Evolutionary conservation across 2,329 filamentous ascomycete genomes (phyloP), one percentile per base, ranked within the genome.

Genomic region (Pyricularia grisea): DNA sequence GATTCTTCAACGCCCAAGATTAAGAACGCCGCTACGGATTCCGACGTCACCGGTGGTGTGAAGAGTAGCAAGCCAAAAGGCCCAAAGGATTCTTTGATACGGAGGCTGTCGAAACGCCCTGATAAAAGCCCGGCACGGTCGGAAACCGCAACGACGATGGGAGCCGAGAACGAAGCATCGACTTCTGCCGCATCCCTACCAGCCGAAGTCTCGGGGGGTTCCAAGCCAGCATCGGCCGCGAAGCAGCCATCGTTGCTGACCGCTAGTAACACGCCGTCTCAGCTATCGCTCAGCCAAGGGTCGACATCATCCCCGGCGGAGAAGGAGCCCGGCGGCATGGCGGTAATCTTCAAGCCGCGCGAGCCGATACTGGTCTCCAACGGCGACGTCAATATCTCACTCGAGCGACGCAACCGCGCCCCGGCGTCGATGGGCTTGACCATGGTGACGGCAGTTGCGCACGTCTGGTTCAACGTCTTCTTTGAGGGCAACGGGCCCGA

Each of bases 401-500:
- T 97, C 28, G 94, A 98, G 79, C 87, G 93, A 9, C 88, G 94
- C 50, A 97, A 93, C 79, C 91, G 90, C 74, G 88, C 91, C 1
- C 86, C 87, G 4, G 92, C 91, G 74, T 87, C 87, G 11, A 90
- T 95, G 78, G 91, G 93, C 0, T 87, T 92, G 73, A 93, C 92
- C 0, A 92, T 98, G 89, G 93, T 97, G 3, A 97, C 94, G 0
- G 90, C 94, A 0, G 90, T 98, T 11, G 94, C 94, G 0, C 94
- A 98, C 75, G 92, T 97, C 20, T 99, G 95, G 95, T 97, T 97
- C 83, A 99, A 99, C 75, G 84, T 89, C 1, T 98, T 89, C 79
- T 98, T 98, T 74, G 95, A 98, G 79, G 93, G 94, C 64, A 82
- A 87, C 25, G 91, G 91, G 0, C 89, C 90, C 0, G 91, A 93